A percentile compares a stretch with the other conserved stretches of the same genome.
Conservation (phyloP, 345 rosid genomes). For the Ceriops decandra region DNA sequence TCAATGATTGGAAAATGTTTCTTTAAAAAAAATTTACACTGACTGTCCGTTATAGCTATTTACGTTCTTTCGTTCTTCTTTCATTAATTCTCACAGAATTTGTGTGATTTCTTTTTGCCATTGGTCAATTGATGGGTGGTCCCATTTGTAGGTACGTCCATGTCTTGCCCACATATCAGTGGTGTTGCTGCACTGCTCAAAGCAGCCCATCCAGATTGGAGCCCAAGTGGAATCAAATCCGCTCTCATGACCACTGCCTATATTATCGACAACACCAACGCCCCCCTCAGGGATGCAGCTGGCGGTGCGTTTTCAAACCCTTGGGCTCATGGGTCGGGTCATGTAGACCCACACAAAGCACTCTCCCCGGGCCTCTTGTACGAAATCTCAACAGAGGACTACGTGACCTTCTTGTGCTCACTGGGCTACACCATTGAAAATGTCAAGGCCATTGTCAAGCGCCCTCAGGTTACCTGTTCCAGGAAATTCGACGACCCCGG, state of each 20-base stretch:
- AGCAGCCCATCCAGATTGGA: slow-evolving; percentile 86
- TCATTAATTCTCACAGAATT: no score
- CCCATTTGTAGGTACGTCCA: slow-evolving; percentile 61
- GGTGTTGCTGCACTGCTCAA: slow-evolving; percentile 81
- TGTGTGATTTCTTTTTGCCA: no score
- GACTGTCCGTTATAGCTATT: no score
- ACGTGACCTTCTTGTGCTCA: slow-evolving; percentile 71
- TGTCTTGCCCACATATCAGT: slow-evolving; percentile 96
- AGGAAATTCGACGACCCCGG: slow-evolving; percentile 68
- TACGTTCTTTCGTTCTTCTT: no score
- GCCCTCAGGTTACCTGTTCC: slow-evolving; percentile 54
- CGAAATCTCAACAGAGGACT: slow-evolving; percentile 64
- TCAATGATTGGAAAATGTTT: no score
- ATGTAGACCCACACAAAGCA: slow-evolving; percentile 77
- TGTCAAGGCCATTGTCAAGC: slow-evolving; percentile 57
- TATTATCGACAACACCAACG: slow-evolving; percentile 54
- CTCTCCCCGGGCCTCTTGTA: slow-evolving; percentile 81
- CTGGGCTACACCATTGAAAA: slow-evolving; percentile 57
- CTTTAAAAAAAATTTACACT: no score
- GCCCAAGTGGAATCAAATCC: slow-evolving; percentile 81
- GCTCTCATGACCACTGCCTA: slow-evolving; percentile 57
- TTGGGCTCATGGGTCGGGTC: slow-evolving; percentile 75
- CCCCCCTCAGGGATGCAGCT: slow-evolving; percentile 61
- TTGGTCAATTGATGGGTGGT: no score
- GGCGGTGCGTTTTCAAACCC: slow-evolving; percentile 59